These are phyloP conservation scores for Rhazya stricta DNA, from an alignment of 257 asterid species.

Conservation along the genomic window DNA sequence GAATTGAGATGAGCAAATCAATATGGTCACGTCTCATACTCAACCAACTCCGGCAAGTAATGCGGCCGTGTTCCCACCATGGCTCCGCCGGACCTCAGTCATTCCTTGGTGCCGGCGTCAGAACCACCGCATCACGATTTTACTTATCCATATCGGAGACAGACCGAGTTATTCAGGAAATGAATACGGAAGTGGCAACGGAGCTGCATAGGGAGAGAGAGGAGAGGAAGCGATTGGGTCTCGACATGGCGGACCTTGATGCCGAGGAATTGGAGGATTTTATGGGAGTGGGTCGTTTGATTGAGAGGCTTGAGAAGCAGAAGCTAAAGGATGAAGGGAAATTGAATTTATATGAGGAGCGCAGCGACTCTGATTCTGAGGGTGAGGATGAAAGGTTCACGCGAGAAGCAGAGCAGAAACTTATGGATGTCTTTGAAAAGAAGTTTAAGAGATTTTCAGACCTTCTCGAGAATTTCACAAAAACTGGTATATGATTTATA, in stretches of 20 bases:
- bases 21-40: constrained; percentile 19
- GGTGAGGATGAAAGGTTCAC: constrained; percentile 49
- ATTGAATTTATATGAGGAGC: constrained; percentile 45
- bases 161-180: constrained; percentile 34
- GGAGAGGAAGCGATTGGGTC: constrained; percentile 48
- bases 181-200: constrained; percentile 27
- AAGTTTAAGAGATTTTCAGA: constrained; percentile 52
- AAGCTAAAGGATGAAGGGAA: constrained; percentile 26
- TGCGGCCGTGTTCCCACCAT: constrained; percentile 6
- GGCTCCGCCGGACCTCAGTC: constrained; percentile 4
- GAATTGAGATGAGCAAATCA: constrained; percentile 14
- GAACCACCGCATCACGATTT: constrained; percentile 8
- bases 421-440: constrained; percentile 42
- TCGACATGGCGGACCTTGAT: constrained; percentile 50
- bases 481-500: constrained; percentile 46
- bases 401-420: constrained; percentile 35
- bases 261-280: constrained; percentile 51
- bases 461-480: constrained; percentile 54
- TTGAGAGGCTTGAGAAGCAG: constrained; percentile 49
- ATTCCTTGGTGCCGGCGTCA: background rate
- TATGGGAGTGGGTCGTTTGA: constrained; percentile 39
- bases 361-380: constrained; percentile 71
- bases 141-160: too few relatives aligned
- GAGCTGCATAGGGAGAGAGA: constrained; percentile 50
- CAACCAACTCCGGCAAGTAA: constrained; percentile 14